Evolutionary conservation across 345 rosid species (phyloP).

Genomic region (Aquilaria malaccensis): DNA sequence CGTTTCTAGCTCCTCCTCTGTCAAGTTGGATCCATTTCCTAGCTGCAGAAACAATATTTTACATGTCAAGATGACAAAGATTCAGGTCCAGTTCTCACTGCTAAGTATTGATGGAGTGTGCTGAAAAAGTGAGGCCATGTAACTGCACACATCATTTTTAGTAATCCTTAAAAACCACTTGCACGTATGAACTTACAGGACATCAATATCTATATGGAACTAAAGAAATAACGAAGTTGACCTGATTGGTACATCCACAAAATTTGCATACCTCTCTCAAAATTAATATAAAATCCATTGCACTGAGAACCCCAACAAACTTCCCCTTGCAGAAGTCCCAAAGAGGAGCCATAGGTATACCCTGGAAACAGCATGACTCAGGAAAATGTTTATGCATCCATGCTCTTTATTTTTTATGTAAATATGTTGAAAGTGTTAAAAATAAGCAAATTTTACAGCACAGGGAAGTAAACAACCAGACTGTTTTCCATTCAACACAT

Average conservation of each 20-base stretch:
- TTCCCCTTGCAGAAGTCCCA: constrained; percentile 65
- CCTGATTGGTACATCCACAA: background rate
- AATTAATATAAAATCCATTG: constrained; percentile 73
- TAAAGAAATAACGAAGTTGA: background rate
- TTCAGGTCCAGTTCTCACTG: too few relatives aligned
- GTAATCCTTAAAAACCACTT: too few relatives aligned
- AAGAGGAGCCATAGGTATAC: constrained; percentile 76
- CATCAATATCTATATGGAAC: background rate
- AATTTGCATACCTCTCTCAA: constrained; percentile 53
- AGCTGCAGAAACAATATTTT: constrained; percentile 37
- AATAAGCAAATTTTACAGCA: too few relatives aligned
- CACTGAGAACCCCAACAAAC: constrained; percentile 82
- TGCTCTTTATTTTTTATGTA: background rate
- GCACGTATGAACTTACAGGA: too few relatives aligned
- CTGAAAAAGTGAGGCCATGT: too few relatives aligned
- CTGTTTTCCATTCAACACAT: too few relatives aligned
- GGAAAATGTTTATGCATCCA: constrained; percentile 7
- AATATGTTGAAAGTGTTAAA: too few relatives aligned
- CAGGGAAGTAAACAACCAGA: too few relatives aligned
- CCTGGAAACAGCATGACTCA: constrained; percentile 40
- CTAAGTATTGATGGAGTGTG: too few relatives aligned
- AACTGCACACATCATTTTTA: too few relatives aligned
- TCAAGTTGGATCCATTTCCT: constrained; percentile 79
- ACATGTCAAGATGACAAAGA: too few relatives aligned
- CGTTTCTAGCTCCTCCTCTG: constrained; percentile 83